Evolutionary conservation across 78 protist species (phyloP).

Genomic region (Monocercomonoides exilis): DNA sequence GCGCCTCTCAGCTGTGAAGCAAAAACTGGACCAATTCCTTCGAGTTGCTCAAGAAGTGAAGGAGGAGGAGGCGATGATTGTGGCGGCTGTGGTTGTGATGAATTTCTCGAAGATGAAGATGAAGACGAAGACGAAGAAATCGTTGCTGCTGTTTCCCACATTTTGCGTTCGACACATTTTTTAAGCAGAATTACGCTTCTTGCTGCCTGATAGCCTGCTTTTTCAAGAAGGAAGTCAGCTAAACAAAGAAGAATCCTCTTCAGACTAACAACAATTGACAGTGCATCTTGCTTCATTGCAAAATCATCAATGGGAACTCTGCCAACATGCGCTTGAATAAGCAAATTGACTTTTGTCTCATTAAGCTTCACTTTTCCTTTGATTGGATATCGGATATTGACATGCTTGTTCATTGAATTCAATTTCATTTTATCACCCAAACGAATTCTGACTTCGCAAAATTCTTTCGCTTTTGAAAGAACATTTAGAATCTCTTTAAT

Average conservation of each 20-base stretch:
- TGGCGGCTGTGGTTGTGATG: no score
- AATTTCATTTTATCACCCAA: slow-evolving; percentile 19
- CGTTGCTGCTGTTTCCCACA: slow-evolving; percentile 25
- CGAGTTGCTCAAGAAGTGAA: slow-evolving; percentile 29
- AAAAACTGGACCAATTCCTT: slow-evolving; percentile 32
- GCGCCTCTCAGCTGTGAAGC: not conserved
- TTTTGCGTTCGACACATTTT: not conserved
- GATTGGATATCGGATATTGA: not conserved
- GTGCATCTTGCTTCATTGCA: slow-evolving; percentile 8
- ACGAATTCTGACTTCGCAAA: slow-evolving; percentile 15
- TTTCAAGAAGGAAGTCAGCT: slow-evolving; percentile 6
- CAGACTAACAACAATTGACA: not conserved
- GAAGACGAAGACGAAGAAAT: no score
- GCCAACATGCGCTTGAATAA: slow-evolving; percentile 18
- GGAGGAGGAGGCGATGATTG: no score
- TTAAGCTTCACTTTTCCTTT: slow-evolving; percentile 14
- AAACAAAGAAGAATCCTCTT: slow-evolving; percentile 6
- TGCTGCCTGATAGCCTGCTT: not conserved
- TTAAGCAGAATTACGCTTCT: not conserved
- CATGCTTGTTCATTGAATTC: not conserved
- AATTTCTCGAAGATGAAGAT: no score
- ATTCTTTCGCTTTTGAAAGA: slow-evolving; percentile 21
- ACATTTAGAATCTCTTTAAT: not conserved
- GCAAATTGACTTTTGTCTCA: slow-evolving; percentile 28
- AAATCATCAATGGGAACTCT: slow-evolving; percentile 24